These are phyloP conservation scores for Colletotrichum abscissum DNA, from an alignment of 2,329 filamentous ascomycete genomes.

Conservation along the genomic window DNA sequence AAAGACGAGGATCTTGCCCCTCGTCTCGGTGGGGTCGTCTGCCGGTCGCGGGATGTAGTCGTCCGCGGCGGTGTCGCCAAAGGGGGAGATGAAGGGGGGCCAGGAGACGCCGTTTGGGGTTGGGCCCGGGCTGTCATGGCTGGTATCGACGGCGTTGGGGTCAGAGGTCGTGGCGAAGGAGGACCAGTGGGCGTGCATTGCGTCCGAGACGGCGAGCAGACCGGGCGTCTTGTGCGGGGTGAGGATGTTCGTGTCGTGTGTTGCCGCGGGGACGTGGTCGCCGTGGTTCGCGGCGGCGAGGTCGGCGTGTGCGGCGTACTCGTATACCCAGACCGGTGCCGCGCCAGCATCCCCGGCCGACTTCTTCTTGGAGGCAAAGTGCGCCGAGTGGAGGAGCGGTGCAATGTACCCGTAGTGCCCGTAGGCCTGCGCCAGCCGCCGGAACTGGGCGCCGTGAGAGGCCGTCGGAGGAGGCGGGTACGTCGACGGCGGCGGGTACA, in stretches of 20 bases:
- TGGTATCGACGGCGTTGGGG: slow-evolving; percentile 4
- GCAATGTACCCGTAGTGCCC: slow-evolving; percentile 74
- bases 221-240: slow-evolving; percentile 54
- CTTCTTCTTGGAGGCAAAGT: slow-evolving; percentile 49
- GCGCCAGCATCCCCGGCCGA: too few species aligned
- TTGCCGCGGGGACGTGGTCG: slow-evolving; percentile 56
- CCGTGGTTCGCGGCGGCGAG: slow-evolving; percentile 58
- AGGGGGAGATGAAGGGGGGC: slow-evolving; percentile 57
- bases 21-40: slow-evolving; percentile 23
- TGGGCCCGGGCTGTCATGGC: background rate
- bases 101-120: slow-evolving; percentile 45
- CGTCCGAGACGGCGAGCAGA: slow-evolving; percentile 45
- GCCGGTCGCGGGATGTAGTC: slow-evolving; percentile 17
- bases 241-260: slow-evolving; percentile 53
- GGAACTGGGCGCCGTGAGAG: slow-evolving; percentile 64
- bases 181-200: slow-evolving; percentile 54
- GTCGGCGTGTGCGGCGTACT: slow-evolving; percentile 63
- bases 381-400: slow-evolving; percentile 70
- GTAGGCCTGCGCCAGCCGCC: slow-evolving; percentile 69
- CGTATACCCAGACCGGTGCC: slow-evolving; percentile 65
- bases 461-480: slow-evolving; percentile 24
- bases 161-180: slow-evolving; percentile 45
- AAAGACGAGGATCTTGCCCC: slow-evolving; percentile 63
- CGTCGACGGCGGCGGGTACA: slow-evolving; percentile 65
- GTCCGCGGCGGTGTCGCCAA: slow-evolving; percentile 38